Conservation (phyloP, 345 rosid genomes). For the Cardamine resedifolia region DNA sequence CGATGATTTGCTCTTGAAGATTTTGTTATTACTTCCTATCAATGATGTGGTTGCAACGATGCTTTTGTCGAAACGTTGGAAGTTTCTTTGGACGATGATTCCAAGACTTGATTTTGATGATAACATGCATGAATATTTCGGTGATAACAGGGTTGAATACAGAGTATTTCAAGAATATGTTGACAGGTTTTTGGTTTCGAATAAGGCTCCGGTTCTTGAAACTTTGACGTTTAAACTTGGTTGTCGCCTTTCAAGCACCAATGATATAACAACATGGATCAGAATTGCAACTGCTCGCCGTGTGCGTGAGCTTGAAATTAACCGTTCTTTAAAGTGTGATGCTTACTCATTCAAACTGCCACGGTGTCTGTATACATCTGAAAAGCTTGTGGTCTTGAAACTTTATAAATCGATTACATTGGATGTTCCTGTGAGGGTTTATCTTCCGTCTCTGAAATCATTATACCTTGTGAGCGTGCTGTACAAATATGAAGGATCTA, state of each 20-base stretch:
- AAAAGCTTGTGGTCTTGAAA: not conserved
- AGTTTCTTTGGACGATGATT: constrained; percentile 5
- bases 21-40: not conserved
- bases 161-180: not conserved
- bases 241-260: not conserved
- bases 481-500: not conserved
- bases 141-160: not conserved
- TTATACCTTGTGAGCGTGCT: not conserved
- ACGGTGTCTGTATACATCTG: not conserved
- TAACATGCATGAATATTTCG: not conserved
- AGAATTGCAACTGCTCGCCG: not conserved
- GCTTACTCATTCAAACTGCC: not conserved
- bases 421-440: constrained; percentile 1
- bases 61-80: constrained; percentile 6
- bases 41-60: not conserved
- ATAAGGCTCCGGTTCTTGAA: not conserved
- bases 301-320: not conserved
- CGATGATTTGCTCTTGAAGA: not conserved
- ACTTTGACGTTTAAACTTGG: not conserved
- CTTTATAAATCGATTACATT: not conserved
- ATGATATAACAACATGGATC: not conserved
- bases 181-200: not conserved
- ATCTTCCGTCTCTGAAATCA: not conserved
- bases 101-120: not conserved
- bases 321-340: not conserved